Evolutionary conservation across 2,329 filamentous ascomycete genomes (phyloP).

Genomic region (Xylaria sp.): DNA sequence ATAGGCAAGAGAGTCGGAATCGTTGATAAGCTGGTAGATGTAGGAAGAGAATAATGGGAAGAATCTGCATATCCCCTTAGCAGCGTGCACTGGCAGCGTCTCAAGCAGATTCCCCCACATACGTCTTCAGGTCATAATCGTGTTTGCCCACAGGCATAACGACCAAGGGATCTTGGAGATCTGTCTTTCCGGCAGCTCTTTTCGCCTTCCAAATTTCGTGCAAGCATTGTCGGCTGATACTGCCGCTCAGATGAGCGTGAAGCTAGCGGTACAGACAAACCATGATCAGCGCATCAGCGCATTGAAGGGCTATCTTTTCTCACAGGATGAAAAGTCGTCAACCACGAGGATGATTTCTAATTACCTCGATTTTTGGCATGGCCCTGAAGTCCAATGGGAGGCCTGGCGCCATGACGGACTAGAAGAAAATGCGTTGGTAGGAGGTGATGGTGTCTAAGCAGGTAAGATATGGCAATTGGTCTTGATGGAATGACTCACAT

Average conservation of each 20-base stretch:
- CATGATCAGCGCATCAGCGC: conserved; percentile 6
- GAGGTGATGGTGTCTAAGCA: too few relatives aligned
- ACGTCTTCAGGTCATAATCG: conserved; percentile 71
- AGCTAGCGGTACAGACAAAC: conserved; percentile 51
- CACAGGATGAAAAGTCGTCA: background rate
- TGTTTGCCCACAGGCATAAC: conserved; percentile 73
- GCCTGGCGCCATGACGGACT: conserved; percentile 10
- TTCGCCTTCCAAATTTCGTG: conserved; percentile 73
- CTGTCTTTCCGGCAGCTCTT: conserved; percentile 53
- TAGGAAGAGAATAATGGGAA: conserved; percentile 78
- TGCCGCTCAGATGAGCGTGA: conserved; percentile 80
- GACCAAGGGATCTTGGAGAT: conserved; percentile 67
- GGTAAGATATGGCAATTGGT: too few relatives aligned
- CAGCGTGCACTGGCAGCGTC: background rate
- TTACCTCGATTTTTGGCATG: conserved; percentile 61
- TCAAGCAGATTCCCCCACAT: conserved; percentile 26
- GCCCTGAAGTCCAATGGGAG: conserved; percentile 47
- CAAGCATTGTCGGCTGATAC: conserved; percentile 71
- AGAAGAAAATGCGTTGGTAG: background rate
- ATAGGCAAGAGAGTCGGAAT: conserved; percentile 59
- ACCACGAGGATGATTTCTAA: conserved; percentile 2
- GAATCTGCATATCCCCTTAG: conserved; percentile 54
- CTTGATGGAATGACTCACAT: too few relatives aligned
- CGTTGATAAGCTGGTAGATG: conserved; percentile 75
- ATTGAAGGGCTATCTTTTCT: background rate